Percentiles rank a stretch among this genome's conserved stretches.
Conservation (phyloP, 768 basidiomycete species). For the Russula dissimulans region DNA sequence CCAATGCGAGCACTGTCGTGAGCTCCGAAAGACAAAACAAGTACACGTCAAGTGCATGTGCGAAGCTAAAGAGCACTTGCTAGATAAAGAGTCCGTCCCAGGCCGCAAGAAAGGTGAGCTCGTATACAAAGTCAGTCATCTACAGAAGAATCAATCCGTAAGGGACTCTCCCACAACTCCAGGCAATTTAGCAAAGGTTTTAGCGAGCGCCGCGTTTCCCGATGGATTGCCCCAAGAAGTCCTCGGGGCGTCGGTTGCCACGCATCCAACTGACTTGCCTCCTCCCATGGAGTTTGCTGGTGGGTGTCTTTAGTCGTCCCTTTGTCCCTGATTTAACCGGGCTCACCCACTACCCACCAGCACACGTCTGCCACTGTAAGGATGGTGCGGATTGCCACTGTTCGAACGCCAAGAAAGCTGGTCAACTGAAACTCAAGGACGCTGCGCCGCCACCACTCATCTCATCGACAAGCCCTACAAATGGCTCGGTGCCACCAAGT, state of each 20-base stretch:
- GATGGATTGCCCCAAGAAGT: slow-evolving; percentile 63
- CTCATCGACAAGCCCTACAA: slow-evolving; percentile 18
- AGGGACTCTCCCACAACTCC: slow-evolving; percentile 31
- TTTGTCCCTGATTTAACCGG: not conserved
- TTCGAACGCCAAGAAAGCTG: slow-evolving; percentile 1
- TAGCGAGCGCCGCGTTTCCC: slow-evolving; percentile 70
- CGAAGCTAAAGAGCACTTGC: slow-evolving; percentile 22
- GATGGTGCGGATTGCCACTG: slow-evolving; percentile 11
- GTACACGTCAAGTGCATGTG: slow-evolving; percentile 81
- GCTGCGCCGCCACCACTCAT: not conserved
- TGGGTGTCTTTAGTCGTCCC: not conserved
- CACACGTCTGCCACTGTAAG: slow-evolving; percentile 33
- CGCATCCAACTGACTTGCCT: slow-evolving; percentile 38
- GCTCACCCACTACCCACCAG: not conserved
- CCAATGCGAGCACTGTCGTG: slow-evolving; percentile 79
- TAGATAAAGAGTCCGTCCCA: slow-evolving; percentile 12
- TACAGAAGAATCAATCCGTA: slow-evolving; percentile 23
- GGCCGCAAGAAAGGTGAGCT: slow-evolving; percentile 55
- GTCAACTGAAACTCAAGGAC: slow-evolving; percentile 2
- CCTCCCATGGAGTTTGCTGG: slow-evolving; percentile 54
- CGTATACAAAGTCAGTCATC: slow-evolving; percentile 15
- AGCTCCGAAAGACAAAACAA: slow-evolving; percentile 69
- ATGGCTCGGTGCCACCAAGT: slow-evolving; percentile 6
- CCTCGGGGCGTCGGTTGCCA: slow-evolving; percentile 54
- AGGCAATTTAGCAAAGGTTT: slow-evolving; percentile 43